A percentile compares a stretch with the other conserved stretches of the same genome.
phyloP scores from a whole-genome alignment of 2,329 filamentous ascomycete genomes.

The Teratosphaeria viscida region DNA sequence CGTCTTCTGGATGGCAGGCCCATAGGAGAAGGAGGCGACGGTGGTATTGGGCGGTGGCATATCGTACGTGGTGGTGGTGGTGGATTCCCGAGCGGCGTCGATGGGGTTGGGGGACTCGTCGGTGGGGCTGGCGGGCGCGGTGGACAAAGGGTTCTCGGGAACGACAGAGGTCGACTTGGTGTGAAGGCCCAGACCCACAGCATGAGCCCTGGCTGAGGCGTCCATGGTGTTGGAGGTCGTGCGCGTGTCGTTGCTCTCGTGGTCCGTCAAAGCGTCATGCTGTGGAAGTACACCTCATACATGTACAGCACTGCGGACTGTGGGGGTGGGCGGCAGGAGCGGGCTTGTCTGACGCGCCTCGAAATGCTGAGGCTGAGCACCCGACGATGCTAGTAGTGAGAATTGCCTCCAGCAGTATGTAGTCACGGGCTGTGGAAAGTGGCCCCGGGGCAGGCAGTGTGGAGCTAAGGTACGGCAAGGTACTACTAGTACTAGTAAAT shows the following conservation, averaged over 20 bases:
- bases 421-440: not conserved
- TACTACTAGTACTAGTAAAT: not conserved
- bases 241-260: not conserved
- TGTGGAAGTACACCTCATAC: not conserved
- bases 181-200: not conserved
- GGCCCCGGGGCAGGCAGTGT: not conserved
- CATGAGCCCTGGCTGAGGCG: not conserved
- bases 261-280: not conserved
- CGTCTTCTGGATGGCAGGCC: conserved; percentile 53
- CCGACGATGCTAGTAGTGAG: not conserved
- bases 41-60: conserved; percentile 28
- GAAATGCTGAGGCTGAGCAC: too few species aligned
- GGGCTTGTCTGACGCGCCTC: too few species aligned
- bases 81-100: conserved; percentile 1
- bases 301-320: not conserved
- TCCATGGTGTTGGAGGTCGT: not conserved
- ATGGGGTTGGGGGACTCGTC: conserved; percentile 11
- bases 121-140: conserved; percentile 23
- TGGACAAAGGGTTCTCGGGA: conserved; percentile 13
- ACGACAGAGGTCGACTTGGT: not conserved
- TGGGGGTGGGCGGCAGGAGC: not conserved
- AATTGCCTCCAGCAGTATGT: too few species aligned
- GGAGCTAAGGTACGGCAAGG: not conserved
- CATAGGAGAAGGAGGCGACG: conserved; percentile 51
- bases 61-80: conserved; percentile 8